phyloP scores from a whole-genome alignment of 2,329 filamentous ascomycete species.

The Ophiostoma sp. region DNA sequence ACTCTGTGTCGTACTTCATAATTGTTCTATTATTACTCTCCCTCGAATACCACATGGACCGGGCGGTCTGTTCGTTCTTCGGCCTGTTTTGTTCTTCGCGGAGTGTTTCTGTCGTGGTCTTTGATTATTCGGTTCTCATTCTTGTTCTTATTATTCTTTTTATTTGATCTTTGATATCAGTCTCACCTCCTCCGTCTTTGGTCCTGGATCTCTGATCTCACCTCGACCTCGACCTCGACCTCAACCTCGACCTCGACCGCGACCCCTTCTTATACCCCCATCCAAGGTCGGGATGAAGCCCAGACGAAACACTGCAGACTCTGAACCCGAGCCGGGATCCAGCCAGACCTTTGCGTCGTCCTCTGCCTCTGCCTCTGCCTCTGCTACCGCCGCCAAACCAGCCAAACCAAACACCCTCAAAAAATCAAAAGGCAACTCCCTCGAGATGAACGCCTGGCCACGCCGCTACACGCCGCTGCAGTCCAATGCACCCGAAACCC shows the following conservation, averaged over 20 bases:
- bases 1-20: neutral
- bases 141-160: neutral
- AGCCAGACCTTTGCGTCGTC: neutral
- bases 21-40: constrained; percentile 2
- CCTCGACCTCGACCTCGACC: neutral
- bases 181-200: neutral
- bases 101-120: neutral
- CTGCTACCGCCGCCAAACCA: neutral
- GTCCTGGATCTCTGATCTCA: neutral
- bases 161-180: neutral
- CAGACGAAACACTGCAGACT: constrained; percentile 19
- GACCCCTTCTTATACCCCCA: neutral
- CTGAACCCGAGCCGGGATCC: constrained; percentile 15
- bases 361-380: neutral
- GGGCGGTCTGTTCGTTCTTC: constrained; percentile 3
- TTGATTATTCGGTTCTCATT: neutral
- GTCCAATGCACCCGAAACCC: neutral
- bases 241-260: neutral
- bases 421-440: neutral
- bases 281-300: constrained; percentile 15
- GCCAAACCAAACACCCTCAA: constrained; percentile 7
- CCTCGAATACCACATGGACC: neutral
- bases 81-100: neutral
- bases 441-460: constrained; percentile 12
- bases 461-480: constrained; percentile 6